These are phyloP conservation scores for Penicillium oxalicum DNA, from an alignment of 2,329 filamentous ascomycete genomes.

Conservation along the genomic window DNA sequence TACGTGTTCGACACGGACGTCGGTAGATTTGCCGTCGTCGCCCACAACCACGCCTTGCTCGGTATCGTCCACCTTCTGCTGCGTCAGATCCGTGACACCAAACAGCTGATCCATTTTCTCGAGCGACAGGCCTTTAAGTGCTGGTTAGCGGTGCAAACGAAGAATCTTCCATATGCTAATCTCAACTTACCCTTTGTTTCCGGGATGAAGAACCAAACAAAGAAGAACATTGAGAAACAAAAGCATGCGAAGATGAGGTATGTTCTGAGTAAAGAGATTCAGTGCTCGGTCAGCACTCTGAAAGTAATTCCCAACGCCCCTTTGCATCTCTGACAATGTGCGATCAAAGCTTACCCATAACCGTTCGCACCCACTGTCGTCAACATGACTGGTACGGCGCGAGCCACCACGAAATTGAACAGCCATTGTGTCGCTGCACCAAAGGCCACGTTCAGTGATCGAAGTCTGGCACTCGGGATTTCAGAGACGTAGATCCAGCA, in stretches of 20 bases:
- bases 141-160: background rate
- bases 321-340: slow-evolving; percentile 45
- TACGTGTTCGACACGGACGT: slow-evolving; percentile 12
- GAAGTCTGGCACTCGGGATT: slow-evolving; percentile 61
- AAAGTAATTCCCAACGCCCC: too few species aligned
- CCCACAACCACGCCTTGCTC: slow-evolving; percentile 10
- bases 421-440: slow-evolving; percentile 66
- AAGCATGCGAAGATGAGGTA: slow-evolving; percentile 66
- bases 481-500: slow-evolving; percentile 69
- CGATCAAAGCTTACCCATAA: slow-evolving; percentile 40
- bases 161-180: background rate
- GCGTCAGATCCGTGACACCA: slow-evolving; percentile 48
- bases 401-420: slow-evolving; percentile 67
- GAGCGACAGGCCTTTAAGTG: slow-evolving; percentile 41
- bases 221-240: slow-evolving; percentile 59
- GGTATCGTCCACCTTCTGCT: slow-evolving; percentile 17
- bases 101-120: slow-evolving; percentile 64
- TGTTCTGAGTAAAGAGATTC: background rate
- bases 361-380: slow-evolving; percentile 46
- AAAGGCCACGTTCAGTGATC: slow-evolving; percentile 62
- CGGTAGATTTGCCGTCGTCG: slow-evolving; percentile 7
- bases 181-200: slow-evolving; percentile 59
- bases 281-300: background rate
- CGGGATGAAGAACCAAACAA: slow-evolving; percentile 63
- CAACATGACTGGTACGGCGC: slow-evolving; percentile 64